Conservation (phyloP, 768 basidiomycete species). For the Neoboletus brunneissimus region DNA sequence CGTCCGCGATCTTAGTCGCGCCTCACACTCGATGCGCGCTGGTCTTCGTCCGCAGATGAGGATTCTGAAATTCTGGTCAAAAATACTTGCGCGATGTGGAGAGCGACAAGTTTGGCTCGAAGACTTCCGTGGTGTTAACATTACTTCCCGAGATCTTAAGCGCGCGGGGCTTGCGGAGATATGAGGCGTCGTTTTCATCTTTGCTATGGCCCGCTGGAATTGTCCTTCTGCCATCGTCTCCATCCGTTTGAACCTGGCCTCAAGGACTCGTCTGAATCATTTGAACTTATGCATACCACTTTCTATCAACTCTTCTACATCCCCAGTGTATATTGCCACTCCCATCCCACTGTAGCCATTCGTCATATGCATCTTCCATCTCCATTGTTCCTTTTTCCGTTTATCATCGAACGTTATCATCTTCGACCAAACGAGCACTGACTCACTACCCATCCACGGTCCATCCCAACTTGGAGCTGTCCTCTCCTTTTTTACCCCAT, state of each 20-base stretch:
- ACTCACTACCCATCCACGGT: conserved; percentile 2
- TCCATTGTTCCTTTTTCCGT: background rate
- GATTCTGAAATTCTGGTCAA: conserved; percentile 48
- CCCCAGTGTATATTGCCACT: conserved; percentile 31
- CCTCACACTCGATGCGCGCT: conserved; percentile 53
- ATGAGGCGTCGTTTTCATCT: conserved; percentile 1
- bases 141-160: conserved; percentile 45
- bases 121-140: conserved; percentile 59
- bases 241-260: background rate
- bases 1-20: conserved; percentile 63
- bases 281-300: conserved; percentile 25
- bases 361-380: conserved; percentile 27
- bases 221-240: background rate
- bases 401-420: background rate
- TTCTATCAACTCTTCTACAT: conserved; percentile 7
- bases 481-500: conserved; percentile 16
- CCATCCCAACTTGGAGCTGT: conserved; percentile 8
- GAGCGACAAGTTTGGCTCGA: conserved; percentile 61
- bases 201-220: background rate
- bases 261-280: conserved; percentile 7
- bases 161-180: conserved; percentile 31
- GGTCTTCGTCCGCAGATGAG: conserved; percentile 32
- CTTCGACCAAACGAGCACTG: background rate
- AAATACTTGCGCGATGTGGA: conserved; percentile 48
- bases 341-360: conserved; percentile 31